Evolutionary conservation across 1,139 yeast genomes (phyloP), one percentile per base, ranked within the genome.

Genomic region (Debaryomycetaceae sp.): DNA sequence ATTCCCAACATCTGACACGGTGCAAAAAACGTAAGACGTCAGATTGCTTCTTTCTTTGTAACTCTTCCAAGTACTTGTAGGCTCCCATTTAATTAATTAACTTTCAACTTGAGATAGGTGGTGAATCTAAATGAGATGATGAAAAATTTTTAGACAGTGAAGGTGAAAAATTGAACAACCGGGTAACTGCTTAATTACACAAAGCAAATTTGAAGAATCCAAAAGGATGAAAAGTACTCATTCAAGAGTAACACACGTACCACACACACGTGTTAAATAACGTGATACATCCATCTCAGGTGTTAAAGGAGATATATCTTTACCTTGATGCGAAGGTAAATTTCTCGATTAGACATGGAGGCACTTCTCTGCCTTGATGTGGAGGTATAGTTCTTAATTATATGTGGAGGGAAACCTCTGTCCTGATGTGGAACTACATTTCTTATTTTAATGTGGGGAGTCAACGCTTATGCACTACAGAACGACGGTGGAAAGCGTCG

Each of bases 1-100:
- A 93, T 80, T 93, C 99, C 99, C 99, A 93, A 82, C 97, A 95
- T 87, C 99, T 89, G 84, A 93, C 96, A 79, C 99, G 88, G 80
- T 87, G 88, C 72, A 93, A 82, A 90, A 91, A 93, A 81, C 99
- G 89, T 82, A 88, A 81, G 69, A 93, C 97, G 80, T 93, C 99
- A 70, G 97, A 90, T 84, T 93, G 99, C 87, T 93, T 93, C 95
- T 93, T 93, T 84, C 97, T 91, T 79, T 91, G 95, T 77, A 95
- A 85, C 81, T 93, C 99, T 83, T 93, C 97, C 76, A 93, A 86
- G 78, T 93, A 93, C 79, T 93, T 93, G 95, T 93, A 93, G 83
- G 99, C 99, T 84, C 99, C 98, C 99, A 93, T 88, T 73, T 61
- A n/a, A n/a, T 71, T 45, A 31, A 42, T 43, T 46, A 38, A 41